Evolutionary conservation across 1,284 basidiomycete species (phyloP).

Genomic region (Pascua guehoae): DNA sequence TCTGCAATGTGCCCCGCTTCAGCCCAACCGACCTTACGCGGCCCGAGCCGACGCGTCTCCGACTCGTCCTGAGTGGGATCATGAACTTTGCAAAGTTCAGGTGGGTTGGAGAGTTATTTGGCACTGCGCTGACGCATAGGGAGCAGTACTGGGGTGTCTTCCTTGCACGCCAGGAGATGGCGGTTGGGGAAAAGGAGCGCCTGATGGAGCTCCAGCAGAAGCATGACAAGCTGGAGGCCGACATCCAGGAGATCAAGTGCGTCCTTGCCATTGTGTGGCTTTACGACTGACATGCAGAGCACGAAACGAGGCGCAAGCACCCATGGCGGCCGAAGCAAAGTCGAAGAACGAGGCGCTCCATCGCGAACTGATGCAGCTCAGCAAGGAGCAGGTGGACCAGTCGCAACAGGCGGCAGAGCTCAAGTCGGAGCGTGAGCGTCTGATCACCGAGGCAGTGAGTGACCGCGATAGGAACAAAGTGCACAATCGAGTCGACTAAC

Average conservation of each 20-base stretch:
- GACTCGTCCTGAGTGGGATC: constrained; percentile 73
- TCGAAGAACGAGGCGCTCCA: constrained; percentile 62
- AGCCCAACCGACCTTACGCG: constrained; percentile 66
- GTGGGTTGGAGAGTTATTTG: background rate
- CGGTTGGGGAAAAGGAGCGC: background rate
- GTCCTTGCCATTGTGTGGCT: constrained; percentile 28
- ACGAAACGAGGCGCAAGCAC: constrained; percentile 66
- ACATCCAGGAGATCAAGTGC: constrained; percentile 63
- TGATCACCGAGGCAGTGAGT: constrained; percentile 27
- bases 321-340: constrained; percentile 60
- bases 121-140: constrained; percentile 5
- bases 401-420: constrained; percentile 57
- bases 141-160: constrained; percentile 29
- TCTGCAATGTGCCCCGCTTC: constrained; percentile 72
- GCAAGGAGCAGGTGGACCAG: constrained; percentile 57
- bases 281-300: constrained; percentile 52
- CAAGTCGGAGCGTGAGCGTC: constrained; percentile 56
- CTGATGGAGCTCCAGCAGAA: constrained; percentile 52
- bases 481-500: background rate
- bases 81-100: constrained; percentile 87
- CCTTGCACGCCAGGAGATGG: constrained; percentile 20
- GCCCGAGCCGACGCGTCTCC: constrained; percentile 68
- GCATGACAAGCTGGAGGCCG: constrained; percentile 56
- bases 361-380: constrained; percentile 61
- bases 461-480: background rate